Conservation (phyloP, 352 stramenopile species). For the Pythium rishiriense region DNA sequence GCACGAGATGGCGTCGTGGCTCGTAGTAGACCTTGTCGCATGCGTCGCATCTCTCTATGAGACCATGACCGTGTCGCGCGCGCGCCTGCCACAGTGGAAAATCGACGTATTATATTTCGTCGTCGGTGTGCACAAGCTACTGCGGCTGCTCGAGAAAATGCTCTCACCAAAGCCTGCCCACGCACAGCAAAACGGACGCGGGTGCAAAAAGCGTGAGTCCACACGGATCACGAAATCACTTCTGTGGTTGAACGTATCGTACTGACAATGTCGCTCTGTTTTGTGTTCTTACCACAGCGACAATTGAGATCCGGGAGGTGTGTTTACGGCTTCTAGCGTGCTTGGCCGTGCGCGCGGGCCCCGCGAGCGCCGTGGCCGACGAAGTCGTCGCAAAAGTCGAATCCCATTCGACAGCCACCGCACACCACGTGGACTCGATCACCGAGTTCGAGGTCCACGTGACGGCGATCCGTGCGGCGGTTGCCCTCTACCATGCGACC, state of each 20-base stretch:
- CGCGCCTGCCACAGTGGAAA: slow-evolving; percentile 58
- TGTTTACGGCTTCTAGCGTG: slow-evolving; percentile 55
- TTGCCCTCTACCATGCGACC: slow-evolving; percentile 5
- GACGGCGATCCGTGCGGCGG: slow-evolving; percentile 33
- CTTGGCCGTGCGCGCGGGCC: slow-evolving; percentile 43
- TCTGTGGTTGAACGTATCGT: not conserved
- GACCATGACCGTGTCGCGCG: slow-evolving; percentile 42
- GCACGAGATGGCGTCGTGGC: slow-evolving; percentile 47
- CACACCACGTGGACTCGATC: slow-evolving; percentile 39
- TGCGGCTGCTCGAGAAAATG: slow-evolving; percentile 57
- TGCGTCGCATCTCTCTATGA: slow-evolving; percentile 55
- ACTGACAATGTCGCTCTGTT: not conserved
- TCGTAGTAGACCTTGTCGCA: slow-evolving; percentile 48
- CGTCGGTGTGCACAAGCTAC: slow-evolving; percentile 48
- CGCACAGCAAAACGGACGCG: slow-evolving; percentile 16
- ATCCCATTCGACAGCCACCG: not conserved
- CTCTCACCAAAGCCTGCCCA: slow-evolving; percentile 29
- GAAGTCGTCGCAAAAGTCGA: slow-evolving; percentile 15
- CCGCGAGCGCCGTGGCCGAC: slow-evolving; percentile 40
- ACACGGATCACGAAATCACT: not conserved
- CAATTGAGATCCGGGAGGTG: slow-evolving; percentile 42
- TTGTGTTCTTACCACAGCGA: slow-evolving; percentile 27
- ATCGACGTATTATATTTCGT: slow-evolving; percentile 76
- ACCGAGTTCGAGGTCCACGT: slow-evolving; percentile 53
- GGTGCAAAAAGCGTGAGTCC: slow-evolving; percentile 42